phyloP scores from a whole-genome alignment of 805 yeast genomes.

The Tetrapisispora nanseiensis region DNA sequence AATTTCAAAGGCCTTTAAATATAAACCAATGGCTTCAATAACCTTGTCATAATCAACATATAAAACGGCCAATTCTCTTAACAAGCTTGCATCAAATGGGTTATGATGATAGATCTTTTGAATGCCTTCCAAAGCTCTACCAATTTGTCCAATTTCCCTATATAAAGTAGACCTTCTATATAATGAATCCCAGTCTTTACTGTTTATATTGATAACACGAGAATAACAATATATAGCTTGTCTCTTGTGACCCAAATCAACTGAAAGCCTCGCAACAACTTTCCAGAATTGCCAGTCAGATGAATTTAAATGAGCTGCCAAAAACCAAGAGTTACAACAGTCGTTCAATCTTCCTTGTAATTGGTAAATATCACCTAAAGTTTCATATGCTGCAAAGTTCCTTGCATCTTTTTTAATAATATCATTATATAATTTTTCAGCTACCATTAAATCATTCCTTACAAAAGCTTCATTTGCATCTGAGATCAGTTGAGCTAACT shows the following conservation, averaged over 20 bases:
- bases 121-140: conserved; percentile 67
- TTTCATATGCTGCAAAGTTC: conserved; percentile 76
- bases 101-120: conserved; percentile 44
- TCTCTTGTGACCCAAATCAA: conserved; percentile 53
- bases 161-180: conserved; percentile 59
- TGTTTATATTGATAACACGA: conserved; percentile 45
- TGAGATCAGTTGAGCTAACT: conserved; percentile 54
- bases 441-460: conserved; percentile 45
- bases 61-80: conserved; percentile 50
- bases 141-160: conserved; percentile 52
- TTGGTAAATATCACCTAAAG: conserved; percentile 75
- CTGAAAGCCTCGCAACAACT: conserved; percentile 58
- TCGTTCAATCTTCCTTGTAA: conserved; percentile 57
- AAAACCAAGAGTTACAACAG: conserved; percentile 70
- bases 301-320: conserved; percentile 70
- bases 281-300: conserved; percentile 74
- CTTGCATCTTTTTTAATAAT: conserved; percentile 71
- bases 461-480: conserved; percentile 79
- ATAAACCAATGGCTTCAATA: conserved; percentile 66
- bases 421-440: conserved; percentile 49
- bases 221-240: conserved; percentile 76
- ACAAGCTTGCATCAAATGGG: conserved; percentile 51
- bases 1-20: conserved; percentile 50
- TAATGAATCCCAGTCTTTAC: conserved; percentile 44
- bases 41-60: conserved; percentile 45